Base-by-base conservation (phyloP, 257 asterid genomes). In the Nicotiana noctiflora region DNA sequence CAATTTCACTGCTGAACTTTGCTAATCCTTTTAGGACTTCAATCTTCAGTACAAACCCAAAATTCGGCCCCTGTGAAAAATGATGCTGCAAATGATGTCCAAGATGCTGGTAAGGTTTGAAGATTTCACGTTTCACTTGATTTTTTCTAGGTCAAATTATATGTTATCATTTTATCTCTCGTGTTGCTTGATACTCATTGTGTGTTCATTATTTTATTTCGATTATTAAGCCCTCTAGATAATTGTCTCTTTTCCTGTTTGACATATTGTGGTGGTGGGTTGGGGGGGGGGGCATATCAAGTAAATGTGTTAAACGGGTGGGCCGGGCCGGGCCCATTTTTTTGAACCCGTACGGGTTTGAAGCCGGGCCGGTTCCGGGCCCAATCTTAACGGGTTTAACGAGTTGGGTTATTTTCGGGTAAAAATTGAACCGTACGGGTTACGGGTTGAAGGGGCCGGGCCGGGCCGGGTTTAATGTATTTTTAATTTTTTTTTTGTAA, bases 11-110 rank as follows among this genome's bases (percentile, higher is more conserved):
- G 82, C 62, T 68, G 75, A 76, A 61, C 79, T 79, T 25, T 81
- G 68, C 70, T 52, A 81, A 81, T 57, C 40, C 81, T 75, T 23
- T 59, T 79, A 87, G 90, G 88, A 60, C 60, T 75, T 66, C 86
- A 83, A 80, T 79, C 77, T 81, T 79, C 90, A 13, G 76, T 72
- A 79, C 87, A 83, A 66, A 84, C 51, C 83, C 84, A 77, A 83
- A 84, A 18, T 77, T 53, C 82, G 51, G 81, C 61, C 44, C 70
- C 85, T 32, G 10, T 61, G 21, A 80, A 77, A 46, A 67, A 27
- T 12, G 80, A 68, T 82, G 86, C 80, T 80, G 34, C 90, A 27
- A 80, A 84, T 63, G 88, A 86, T 59, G 82, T 44, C 19, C 77
- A 25, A 44, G 84, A 80, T 80, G 86, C 55, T 78, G 90, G 89